These are phyloP conservation scores for Yamadazyma olivae DNA, from an alignment of 805 yeast genomes.

Conservation along the genomic window DNA sequence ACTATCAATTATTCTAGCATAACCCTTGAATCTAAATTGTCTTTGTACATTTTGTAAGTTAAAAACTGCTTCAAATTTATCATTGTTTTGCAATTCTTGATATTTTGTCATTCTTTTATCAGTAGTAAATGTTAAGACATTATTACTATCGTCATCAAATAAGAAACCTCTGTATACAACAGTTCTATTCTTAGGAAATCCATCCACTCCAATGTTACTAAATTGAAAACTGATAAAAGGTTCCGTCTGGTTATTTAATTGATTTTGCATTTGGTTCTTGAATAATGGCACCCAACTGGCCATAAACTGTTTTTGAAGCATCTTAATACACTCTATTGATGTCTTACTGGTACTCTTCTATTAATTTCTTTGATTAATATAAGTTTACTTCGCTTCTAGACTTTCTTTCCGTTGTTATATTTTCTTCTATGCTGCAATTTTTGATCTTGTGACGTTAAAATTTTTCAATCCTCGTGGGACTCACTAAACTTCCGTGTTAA, in stretches of 20 bases:
- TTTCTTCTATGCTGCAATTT: too few relatives aligned
- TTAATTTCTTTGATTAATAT: too few relatives aligned
- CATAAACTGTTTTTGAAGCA: conserved; percentile 33
- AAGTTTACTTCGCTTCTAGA: too few relatives aligned
- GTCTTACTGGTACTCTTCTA: too few relatives aligned
- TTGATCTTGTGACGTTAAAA: conserved; percentile 9
- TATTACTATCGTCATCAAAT: conserved; percentile 64
- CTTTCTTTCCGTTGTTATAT: too few relatives aligned
- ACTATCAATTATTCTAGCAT: conserved; percentile 46
- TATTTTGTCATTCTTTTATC: conserved; percentile 69
- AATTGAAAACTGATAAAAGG: conserved; percentile 64
- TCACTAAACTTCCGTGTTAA: too few relatives aligned
- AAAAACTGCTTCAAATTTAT: conserved; percentile 72
- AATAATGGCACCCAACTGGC: conserved; percentile 79
- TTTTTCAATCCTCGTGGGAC: conserved; percentile 13
- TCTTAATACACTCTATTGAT: not conserved
- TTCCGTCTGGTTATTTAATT: conserved; percentile 18
- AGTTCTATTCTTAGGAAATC: conserved; percentile 65
- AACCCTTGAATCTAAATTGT: conserved; percentile 74
- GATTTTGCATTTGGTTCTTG: conserved; percentile 16
- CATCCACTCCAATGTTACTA: conserved; percentile 56
- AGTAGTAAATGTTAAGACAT: conserved; percentile 65
- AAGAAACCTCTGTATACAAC: conserved; percentile 73
- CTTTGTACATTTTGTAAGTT: conserved; percentile 60
- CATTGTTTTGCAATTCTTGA: conserved; percentile 47